A percentile compares a stretch with the other conserved stretches of the same genome.
phyloP scores from a whole-genome alignment of 2,329 filamentous ascomycete genomes.

The Beauveria caledonica region DNA sequence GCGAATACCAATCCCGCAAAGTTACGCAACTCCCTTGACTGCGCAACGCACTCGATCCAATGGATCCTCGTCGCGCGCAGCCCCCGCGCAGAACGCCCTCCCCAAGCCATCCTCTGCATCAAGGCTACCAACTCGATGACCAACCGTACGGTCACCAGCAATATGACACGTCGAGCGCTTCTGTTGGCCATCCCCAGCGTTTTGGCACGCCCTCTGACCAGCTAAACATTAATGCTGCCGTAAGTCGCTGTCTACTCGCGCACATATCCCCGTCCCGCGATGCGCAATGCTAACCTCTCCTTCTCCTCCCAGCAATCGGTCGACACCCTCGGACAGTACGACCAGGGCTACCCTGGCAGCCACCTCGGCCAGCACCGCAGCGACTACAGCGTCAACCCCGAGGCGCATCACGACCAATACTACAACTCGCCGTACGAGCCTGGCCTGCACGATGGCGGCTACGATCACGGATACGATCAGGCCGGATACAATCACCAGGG shows the following conservation, averaged over 20 bases:
- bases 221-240: conserved; percentile 75
- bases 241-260: conserved; percentile 36
- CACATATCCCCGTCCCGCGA: background rate
- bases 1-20: too few species aligned
- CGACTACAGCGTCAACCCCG: conserved; percentile 37
- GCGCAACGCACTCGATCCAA: conserved; percentile 3
- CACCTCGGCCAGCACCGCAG: conserved; percentile 25
- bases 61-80: conserved; percentile 23
- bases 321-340: conserved; percentile 23
- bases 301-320: conserved; percentile 38
- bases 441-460: conserved; percentile 46
- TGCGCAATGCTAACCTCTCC: background rate
- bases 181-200: conserved; percentile 21
- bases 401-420: conserved; percentile 62
- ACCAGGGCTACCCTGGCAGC: background rate
- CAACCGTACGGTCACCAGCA: conserved; percentile 51
- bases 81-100: conserved; percentile 58
- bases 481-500: conserved; percentile 3
- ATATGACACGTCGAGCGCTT: conserved; percentile 19
- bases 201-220: conserved; percentile 61
- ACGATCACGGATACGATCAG: conserved; percentile 26
- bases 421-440: conserved; percentile 78
- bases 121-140: conserved; percentile 77
- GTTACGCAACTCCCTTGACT: background rate
- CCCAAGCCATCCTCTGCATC: conserved; percentile 62